Evolutionary conservation across 176 grass and related monocot species (phyloP).

Genomic region (Saccharum officinarum): DNA sequence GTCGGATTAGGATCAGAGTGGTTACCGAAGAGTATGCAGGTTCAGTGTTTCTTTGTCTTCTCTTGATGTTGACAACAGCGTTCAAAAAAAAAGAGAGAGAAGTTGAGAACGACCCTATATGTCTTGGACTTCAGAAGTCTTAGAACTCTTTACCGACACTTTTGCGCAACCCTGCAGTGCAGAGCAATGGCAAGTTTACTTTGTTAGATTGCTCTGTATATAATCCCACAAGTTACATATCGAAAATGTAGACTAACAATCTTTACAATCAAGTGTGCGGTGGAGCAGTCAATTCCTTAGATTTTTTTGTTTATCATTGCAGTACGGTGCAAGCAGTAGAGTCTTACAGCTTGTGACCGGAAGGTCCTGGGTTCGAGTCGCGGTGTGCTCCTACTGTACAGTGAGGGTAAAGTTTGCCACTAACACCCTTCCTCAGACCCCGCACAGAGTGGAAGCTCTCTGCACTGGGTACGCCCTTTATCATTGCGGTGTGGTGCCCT

Average conservation of each 20-base stretch:
- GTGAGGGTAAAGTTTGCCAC: too few species aligned
- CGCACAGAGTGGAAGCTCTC: too few species aligned
- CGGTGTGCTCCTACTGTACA: too few species aligned
- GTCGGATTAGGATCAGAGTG: neutral
- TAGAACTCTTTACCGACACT: neutral
- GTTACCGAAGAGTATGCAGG: neutral
- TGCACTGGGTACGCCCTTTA: too few species aligned
- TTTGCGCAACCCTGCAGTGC: neutral
- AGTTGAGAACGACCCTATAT: too few species aligned
- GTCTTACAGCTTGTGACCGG: too few species aligned
- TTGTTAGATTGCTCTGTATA: neutral
- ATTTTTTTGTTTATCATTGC: neutral
- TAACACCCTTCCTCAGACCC: too few species aligned
- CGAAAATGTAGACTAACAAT: neutral
- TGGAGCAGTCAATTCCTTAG: neutral
- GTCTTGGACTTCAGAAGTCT: too few species aligned
- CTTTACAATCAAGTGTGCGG: neutral
- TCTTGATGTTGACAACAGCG: neutral
- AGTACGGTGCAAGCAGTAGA: too few species aligned
- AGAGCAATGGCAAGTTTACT: neutral
- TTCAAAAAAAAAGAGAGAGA: neutral
- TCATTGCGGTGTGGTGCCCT: neutral
- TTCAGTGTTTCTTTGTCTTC: constrained; percentile 1
- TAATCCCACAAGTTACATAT: too few species aligned
- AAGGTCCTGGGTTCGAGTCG: too few species aligned